phyloP scores from a whole-genome alignment of 106 monocot species.

The Chionographis japonica region DNA sequence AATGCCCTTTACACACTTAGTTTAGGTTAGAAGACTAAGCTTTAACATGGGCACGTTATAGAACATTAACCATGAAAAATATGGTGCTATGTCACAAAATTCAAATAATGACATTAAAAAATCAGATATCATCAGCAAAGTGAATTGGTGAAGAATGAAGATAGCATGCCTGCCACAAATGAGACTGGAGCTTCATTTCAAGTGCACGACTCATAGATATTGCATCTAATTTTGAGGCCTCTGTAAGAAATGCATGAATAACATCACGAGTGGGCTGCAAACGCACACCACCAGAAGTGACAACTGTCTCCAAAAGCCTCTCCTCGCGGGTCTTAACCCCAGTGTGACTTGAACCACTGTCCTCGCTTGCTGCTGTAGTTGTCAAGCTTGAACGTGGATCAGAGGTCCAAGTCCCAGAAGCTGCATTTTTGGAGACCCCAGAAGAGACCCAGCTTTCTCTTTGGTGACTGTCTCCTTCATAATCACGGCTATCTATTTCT shows the following conservation, averaged over 20 bases:
- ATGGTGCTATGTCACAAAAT: no score
- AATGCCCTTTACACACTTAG: no score
- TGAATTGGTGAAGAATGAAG: not conserved
- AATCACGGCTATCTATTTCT: conserved; percentile 48
- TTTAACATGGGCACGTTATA: no score
- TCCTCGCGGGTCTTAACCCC: conserved; percentile 74
- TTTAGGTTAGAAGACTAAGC: no score
- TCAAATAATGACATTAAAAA: not conserved
- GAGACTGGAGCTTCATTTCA: conserved; percentile 84
- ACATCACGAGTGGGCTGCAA: conserved; percentile 97
- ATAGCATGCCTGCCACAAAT: conserved; percentile 82
- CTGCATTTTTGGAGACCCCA: conserved; percentile 23
- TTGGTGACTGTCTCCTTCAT: conserved; percentile 37
- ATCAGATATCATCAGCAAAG: not conserved
- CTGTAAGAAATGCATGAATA: conserved; percentile 68
- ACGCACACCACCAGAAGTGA: conserved; percentile 87
- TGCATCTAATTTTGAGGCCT: conserved; percentile 69
- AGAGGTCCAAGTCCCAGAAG: conserved; percentile 45
- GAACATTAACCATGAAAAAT: no score
- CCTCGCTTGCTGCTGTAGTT: conserved; percentile 35
- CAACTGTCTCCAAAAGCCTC: conserved; percentile 88
- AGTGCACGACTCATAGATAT: conserved; percentile 69
- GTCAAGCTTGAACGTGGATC: conserved; percentile 29
- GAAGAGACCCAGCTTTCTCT: conserved; percentile 48
- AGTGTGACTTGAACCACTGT: conserved; percentile 26